These are phyloP conservation scores for Arxiozyma telluris DNA, from an alignment of 1,139 yeast genomes.

Conservation along the genomic window DNA sequence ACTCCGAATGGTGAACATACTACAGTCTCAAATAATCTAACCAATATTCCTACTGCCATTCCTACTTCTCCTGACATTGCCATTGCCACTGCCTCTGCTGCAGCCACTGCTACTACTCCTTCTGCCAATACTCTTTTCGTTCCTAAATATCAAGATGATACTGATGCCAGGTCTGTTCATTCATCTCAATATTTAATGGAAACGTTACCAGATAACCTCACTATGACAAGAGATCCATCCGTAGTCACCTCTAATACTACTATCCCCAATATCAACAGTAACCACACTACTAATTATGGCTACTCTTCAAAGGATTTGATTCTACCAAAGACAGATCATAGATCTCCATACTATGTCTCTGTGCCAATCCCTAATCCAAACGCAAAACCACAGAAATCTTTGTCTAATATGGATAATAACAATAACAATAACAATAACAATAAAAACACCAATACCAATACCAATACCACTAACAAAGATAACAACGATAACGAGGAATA, in stretches of 20 bases:
- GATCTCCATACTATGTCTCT: slow-evolving; percentile 32
- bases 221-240: not conserved
- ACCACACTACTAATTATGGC: not conserved
- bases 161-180: not conserved
- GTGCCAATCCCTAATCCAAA: slow-evolving; percentile 31
- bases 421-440: slow-evolving; percentile 5
- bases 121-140: not conserved
- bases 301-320: slow-evolving; percentile 17
- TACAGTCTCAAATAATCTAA: not conserved
- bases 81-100: too few relatives aligned
- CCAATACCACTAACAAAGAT: too few relatives aligned
- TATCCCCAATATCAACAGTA: not conserved
- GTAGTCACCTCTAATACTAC: slow-evolving; percentile 9
- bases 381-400: slow-evolving; percentile 6
- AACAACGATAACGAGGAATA: slow-evolving; percentile 7
- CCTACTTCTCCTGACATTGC: too few relatives aligned
- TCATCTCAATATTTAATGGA: not conserved
- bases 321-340: slow-evolving; percentile 30
- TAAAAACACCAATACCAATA: too few relatives aligned
- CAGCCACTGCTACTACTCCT: not conserved
- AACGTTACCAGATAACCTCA: not conserved
- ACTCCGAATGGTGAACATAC: not conserved
- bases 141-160: not conserved
- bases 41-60: not conserved
- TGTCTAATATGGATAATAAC: slow-evolving; percentile 1